phyloP scores from a whole-genome alignment of 345 rosid genomes.

The Hypericum perforatum region DNA sequence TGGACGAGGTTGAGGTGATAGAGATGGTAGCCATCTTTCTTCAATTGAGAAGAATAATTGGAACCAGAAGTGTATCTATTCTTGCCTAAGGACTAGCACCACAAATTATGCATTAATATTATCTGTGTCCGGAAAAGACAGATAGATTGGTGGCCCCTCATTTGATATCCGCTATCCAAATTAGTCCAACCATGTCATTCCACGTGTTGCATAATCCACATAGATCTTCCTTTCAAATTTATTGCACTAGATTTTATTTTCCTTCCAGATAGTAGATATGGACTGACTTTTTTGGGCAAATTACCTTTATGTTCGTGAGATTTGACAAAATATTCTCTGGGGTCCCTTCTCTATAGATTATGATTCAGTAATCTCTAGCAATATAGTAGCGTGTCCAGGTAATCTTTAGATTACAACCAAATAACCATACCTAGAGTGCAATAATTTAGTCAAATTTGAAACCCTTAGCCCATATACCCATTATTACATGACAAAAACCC shows the following conservation, averaged over 20 bases:
- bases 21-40: constrained; percentile 54
- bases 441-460: too few species aligned
- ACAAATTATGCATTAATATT: constrained; percentile 4
- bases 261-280: constrained; percentile 18
- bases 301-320: too few species aligned
- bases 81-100: background rate
- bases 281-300: constrained; percentile 17
- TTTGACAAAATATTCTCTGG: background rate
- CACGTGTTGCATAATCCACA: constrained; percentile 65
- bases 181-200: constrained; percentile 35
- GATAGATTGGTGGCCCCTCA: constrained; percentile 18
- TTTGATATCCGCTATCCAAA: constrained; percentile 49
- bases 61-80: background rate
- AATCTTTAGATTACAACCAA: too few species aligned
- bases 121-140: background rate
- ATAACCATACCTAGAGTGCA: too few species aligned
- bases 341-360: constrained; percentile 13
- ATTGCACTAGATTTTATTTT: background rate
- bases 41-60: background rate
- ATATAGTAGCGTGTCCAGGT: too few species aligned
- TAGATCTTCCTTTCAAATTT: too few species aligned
- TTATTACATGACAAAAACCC: too few species aligned
- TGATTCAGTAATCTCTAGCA: background rate
- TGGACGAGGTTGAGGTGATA: constrained; percentile 36
- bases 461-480: too few species aligned